Base-by-base conservation (phyloP, 805 yeast species). In the Yarrowia phangngaensis region DNA sequence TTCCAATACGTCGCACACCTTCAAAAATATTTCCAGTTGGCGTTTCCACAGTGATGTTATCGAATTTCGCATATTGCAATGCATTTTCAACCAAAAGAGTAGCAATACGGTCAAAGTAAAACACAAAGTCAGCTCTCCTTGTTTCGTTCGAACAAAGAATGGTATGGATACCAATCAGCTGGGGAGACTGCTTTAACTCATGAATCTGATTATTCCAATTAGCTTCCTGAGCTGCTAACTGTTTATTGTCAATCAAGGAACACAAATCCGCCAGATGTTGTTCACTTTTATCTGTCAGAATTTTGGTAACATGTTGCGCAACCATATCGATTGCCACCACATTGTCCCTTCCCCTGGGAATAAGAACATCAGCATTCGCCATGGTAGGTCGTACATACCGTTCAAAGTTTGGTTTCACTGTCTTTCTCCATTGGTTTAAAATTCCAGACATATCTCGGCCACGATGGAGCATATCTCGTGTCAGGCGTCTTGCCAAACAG, bases 281-380 rank as follows among this genome's bases (percentile, higher is more conserved):
- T 22, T 69, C 64, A 3, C 94, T 82, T 65, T 86, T 88, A 20
- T 69, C 54, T 5, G 70, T 60, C 51, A 90, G 68, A 59, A 84
- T 94, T 23, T 80, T 80, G 61, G 76, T 76, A 49, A 92, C 80
- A 61, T 89, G 96, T 53, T 74, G 76, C 52, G 86, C 80, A 63
- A 90, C 72, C 72, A 89, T 73, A 51, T 80, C 76, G 26, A 90
- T 81, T 9, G 95, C 97, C 9, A 82, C 78, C 12, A 53, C 55
- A 64, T 87, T 90, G 62, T 88, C 95, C 6, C 84, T 74, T 13
- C 95, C 95, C 23, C 94, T 72, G 2, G 98, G 97, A n/a, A 92
- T 76, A 12, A 92, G 79, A 52, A 90, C 73, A 63, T 92, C 95
- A 0, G 97, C 95, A 51, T 72, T 71, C 35, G 74, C 70, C 80